Evolutionary conservation across 169 alveolate genomes (phyloP).

Genomic region (Eimeria tenella): DNA sequence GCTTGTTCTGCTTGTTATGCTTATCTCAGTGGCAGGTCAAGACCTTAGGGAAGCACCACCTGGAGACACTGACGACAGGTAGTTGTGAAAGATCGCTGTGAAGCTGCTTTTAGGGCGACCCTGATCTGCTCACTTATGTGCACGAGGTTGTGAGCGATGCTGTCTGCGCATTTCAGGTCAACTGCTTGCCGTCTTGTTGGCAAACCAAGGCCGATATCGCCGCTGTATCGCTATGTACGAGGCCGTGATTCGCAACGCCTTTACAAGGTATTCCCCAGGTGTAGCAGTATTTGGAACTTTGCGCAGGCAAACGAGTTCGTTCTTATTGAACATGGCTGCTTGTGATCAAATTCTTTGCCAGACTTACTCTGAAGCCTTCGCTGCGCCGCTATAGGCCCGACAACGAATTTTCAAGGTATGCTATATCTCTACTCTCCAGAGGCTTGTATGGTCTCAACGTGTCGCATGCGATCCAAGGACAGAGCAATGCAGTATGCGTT

Average conservation of each 20-base stretch:
- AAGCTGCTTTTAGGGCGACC: neutral
- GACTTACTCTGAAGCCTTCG: constrained; percentile 62
- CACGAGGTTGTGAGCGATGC: neutral
- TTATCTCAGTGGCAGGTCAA: constrained; percentile 59
- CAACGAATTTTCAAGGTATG: constrained; percentile 57
- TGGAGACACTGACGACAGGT: constrained; percentile 69
- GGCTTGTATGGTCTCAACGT: too few species aligned
- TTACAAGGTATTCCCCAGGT: constrained; percentile 35
- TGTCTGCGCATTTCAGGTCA: constrained; percentile 30
- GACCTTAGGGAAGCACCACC: constrained; percentile 41
- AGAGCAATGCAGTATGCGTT: too few species aligned
- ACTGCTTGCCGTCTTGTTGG: constrained; percentile 61
- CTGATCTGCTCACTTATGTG: neutral
- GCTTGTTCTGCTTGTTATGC: neutral
- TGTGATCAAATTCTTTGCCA: neutral
- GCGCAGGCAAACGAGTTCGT: neutral
- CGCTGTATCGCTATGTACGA: constrained; percentile 68
- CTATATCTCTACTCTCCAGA: neutral
- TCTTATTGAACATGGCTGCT: neutral
- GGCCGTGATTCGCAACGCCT: constrained; percentile 70
- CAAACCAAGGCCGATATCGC: constrained; percentile 72
- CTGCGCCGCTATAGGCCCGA: constrained; percentile 75
- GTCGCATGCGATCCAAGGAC: too few species aligned
- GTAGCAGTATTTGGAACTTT: neutral
- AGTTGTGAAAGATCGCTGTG: neutral